Base-by-base conservation (phyloP, 164 flowering plant species). In the Litsea cubeba region DNA sequence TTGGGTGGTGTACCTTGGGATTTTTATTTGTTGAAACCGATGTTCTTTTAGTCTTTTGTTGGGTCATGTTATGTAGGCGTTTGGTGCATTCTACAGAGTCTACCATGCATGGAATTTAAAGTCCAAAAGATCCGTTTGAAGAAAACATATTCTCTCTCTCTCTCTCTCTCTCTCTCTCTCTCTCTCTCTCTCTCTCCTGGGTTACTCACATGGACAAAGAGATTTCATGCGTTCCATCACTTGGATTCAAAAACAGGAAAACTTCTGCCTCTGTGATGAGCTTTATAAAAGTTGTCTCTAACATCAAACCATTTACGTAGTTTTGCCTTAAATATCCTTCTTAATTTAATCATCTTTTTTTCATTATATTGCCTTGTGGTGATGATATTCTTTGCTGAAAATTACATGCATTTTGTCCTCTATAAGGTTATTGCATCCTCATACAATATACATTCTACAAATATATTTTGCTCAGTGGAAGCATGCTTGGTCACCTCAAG, bases 31-130 rank as follows among this genome's bases (percentile, higher is more conserved):
- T 20, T 28, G 17, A 66, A 25, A 14, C 32, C 18, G 11, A 18
- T 66, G 28, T 66, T 4, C 5, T 30, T 30, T 40, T 40, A 40
- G 46, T 14, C 24, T 72, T 65, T 73, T 49, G 49, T 73, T 73
- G 75, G 75, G 75, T 58, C 46, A 20, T 50, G 70, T 62, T 24
- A 26, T 28, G 10, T 30, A 30, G 24, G 28, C 11, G 15, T 11
- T 17, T 3, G 24, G 58, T 58, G 50, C 51, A 35, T 26, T 40
- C 46, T 40, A 40, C 50, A 72, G 62, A 22, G 28, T 51, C 23
- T 50, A 65, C 50, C 70, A 51, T 73, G 75, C 75, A 73, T 73
- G 75, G 75, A 14, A 50, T 65, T 73, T 69, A 32, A 62, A 51
- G 68, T 51, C 74, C 28, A 72, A 66, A 26, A 32, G 18, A 18